Evolutionary conservation across 441 rosid genomes (phyloP).

Genomic region (Oxalis stricta): DNA sequence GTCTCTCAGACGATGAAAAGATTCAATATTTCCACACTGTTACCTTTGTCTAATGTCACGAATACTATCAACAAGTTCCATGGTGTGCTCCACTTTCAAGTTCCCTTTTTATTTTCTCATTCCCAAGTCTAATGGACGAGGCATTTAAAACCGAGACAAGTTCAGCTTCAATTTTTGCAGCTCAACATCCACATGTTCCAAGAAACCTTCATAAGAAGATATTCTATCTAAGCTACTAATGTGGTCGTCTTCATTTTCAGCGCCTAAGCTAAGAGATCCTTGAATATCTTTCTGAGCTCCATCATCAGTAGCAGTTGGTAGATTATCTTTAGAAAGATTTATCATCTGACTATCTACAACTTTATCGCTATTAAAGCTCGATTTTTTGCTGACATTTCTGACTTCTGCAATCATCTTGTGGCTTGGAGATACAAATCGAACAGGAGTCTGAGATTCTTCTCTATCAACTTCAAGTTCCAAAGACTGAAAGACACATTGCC

Average conservation of each 20-base stretch:
- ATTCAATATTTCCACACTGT: too few species aligned
- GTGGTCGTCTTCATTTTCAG: slow-evolving; percentile 16
- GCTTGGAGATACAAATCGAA: slow-evolving; percentile 59
- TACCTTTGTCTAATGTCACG: slow-evolving; percentile 45
- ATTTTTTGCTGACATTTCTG: slow-evolving; percentile 7
- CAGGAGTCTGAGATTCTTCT: slow-evolving; percentile 25
- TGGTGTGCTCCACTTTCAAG: slow-evolving; percentile 39
- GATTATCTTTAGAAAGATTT: slow-evolving; percentile 9
- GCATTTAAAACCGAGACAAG: slow-evolving; percentile 45
- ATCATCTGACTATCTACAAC: slow-evolving; percentile 12
- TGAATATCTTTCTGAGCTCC: slow-evolving; percentile 15
- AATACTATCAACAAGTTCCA: slow-evolving; percentile 51
- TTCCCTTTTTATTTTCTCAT: slow-evolving; percentile 35
- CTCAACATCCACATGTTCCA: slow-evolving; percentile 47
- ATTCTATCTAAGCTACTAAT: slow-evolving; percentile 13
- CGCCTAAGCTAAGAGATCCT: slow-evolving; percentile 11
- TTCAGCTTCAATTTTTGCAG: slow-evolving; percentile 54
- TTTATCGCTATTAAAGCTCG: not conserved
- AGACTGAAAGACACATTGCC: slow-evolving; percentile 46
- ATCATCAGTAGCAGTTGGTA: slow-evolving; percentile 6
- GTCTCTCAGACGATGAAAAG: too few species aligned
- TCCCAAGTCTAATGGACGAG: slow-evolving; percentile 34
- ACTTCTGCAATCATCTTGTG: slow-evolving; percentile 16
- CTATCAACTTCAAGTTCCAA: slow-evolving; percentile 36
- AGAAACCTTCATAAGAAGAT: slow-evolving; percentile 50